Base-by-base conservation (phyloP, 805 yeast species). In the Lipomyces oligophaga region DNA sequence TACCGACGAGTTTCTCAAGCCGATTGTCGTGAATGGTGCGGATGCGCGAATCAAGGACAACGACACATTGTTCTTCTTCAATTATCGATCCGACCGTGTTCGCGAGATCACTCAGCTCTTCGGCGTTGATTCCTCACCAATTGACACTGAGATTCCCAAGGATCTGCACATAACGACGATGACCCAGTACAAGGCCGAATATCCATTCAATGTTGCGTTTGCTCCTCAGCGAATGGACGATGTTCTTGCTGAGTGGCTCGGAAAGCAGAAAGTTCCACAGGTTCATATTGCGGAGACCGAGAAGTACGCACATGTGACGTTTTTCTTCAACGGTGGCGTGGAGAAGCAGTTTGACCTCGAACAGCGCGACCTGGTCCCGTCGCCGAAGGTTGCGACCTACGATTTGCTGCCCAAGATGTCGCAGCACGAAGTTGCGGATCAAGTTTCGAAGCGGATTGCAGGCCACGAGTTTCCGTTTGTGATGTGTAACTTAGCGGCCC, bases 161-260 rank as follows among this genome's bases (percentile, higher is more conserved):
- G 40, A 46, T 27, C 44, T 55, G 25, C 20, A 49, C 43, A 55
- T 55, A 50, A 53, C 58, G 30, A 55, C 58, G 34, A 55, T 55
- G 58, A 55, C 58, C 21, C 58, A 55, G 50, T 55, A 55, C 49
- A 55, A 55, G 58, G 55, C 54, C 18, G 58, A 55, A 47, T 55
- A 49, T 42, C 58, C 58, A 22, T 55, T 55, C 49, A 10, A 47
- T 15, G 21, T 44, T 22, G 58, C 58, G 22, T 55, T 55, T 50
- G 49, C 58, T 21, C 58, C 58, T 3, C 58, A 55, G 47, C 51
- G 44, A 34, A 55, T 55, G 58, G 58, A 51, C 41, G 57, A 55
- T 34, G 58, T 55, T 10, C 43, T 55, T n/a, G 58, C 58, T 15
- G 58, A 55, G 49, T 53, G 58, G 58, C 53, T 55, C 19, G 55